Conservation (phyloP, 1,139 yeast genomes). For the Diutina siamensis region DNA sequence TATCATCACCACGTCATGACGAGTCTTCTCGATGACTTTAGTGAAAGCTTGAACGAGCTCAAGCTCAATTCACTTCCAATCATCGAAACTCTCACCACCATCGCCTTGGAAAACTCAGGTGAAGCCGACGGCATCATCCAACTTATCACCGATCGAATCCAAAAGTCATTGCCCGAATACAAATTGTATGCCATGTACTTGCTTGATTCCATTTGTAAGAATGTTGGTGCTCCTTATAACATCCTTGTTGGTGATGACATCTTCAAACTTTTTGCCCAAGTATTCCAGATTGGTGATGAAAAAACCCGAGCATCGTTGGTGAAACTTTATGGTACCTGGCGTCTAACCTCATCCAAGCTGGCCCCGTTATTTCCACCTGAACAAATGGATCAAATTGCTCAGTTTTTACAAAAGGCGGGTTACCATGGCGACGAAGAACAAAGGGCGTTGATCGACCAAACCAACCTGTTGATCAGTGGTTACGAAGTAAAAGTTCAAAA, state of each 20-base stretch:
- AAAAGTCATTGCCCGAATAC: constrained; percentile 54
- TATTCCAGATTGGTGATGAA: constrained; percentile 71
- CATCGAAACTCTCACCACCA: constrained; percentile 71
- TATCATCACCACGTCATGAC: neutral
- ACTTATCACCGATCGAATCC: constrained; percentile 54
- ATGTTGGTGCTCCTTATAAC: constrained; percentile 82
- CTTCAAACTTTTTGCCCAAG: constrained; percentile 58
- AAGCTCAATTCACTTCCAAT: constrained; percentile 87
- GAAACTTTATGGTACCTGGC: constrained; percentile 83
- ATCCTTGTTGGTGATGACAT: constrained; percentile 57
- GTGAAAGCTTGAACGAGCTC: constrained; percentile 56
- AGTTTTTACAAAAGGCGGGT: constrained; percentile 45
- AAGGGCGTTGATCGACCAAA: constrained; percentile 23
- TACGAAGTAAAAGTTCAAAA: constrained; percentile 16
- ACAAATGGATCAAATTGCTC: constrained; percentile 63
- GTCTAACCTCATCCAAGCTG: constrained; percentile 38
- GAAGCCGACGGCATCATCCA: constrained; percentile 69
- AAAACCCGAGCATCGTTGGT: constrained; percentile 61
- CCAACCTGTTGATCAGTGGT: constrained; percentile 21
- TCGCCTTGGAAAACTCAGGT: constrained; percentile 74
- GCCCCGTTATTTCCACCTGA: constrained; percentile 63
- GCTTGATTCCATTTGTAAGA: constrained; percentile 87
- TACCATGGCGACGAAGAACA: constrained; percentile 15
- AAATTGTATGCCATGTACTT: constrained; percentile 77
- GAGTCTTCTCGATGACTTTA: constrained; percentile 39